Evolutionary conservation across 176 grass and related monocot genomes (phyloP), one percentile per base, ranked within the genome.

Genomic region (Oryza australiensis): DNA sequence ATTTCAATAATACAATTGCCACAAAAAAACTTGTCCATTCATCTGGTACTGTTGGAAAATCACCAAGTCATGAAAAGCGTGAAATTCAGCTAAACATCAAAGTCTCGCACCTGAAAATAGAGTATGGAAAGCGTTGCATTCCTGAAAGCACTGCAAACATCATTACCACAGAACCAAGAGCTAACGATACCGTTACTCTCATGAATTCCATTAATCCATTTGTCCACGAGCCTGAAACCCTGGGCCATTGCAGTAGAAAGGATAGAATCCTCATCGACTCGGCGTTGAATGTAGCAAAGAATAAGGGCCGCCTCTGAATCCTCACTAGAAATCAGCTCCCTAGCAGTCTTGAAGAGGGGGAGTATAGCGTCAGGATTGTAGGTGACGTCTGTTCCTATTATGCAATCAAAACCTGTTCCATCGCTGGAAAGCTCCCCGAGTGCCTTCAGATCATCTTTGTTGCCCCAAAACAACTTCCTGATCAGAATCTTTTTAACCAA

Each of bases 311-410:
- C 63, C 57, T 38, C 33, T 51, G 78, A 42, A 57, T 78, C 46
- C 22, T 48, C 68, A 53, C 66, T 82, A 49, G 72, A 88, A 69
- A 98, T 89, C 66, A 98, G 51, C 63, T 86, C 86, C 82, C 88
- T 94, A 0, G 95, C 90, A 59, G 92, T 95, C 72, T 74, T 75
- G 84, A 98, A 95, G 73, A 98, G 86, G 84, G 95, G 92, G 12
- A 80, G 51, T 80, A 87, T 94, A 73, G 92, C 88, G 66, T 93
- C 88, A 57, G 87, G 88, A 70, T 85, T 91, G 77, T 95, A 98
- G 76, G 90, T 93, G 46, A 98, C 90, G 12, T 98, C 92, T 1
- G 92, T 98, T 26, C 95, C 92, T 82, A 95, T 91, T 80, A 98
- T 91, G 24, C 94, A 88, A 79, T 98, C 92, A 48, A 98, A 98